phyloP scores from a whole-genome alignment of 2,329 filamentous ascomycete species.

The Aspergillus pseudotamarii region DNA sequence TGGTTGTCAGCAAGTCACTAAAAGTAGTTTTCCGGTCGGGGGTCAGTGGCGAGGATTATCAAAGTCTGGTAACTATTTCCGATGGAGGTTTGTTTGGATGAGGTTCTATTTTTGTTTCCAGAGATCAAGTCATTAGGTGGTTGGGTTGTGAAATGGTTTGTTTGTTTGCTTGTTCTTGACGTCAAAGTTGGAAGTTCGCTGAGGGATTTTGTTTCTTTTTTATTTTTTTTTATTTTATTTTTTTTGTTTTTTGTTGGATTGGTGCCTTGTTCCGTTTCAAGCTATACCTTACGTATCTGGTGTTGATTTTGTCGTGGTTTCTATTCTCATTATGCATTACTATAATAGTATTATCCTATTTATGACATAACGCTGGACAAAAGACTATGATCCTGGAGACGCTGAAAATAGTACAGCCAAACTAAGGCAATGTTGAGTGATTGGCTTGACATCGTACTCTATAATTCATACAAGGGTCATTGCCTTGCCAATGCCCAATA shows the following conservation, averaged over 20 bases:
- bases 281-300: neutral
- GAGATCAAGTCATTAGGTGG: neutral
- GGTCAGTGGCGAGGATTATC: neutral
- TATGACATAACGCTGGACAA: neutral
- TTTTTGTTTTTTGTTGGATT: no score
- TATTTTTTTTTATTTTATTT: no score
- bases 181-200: neutral
- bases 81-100: neutral
- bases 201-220: no score
- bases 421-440: neutral
- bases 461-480: neutral
- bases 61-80: neutral
- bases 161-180: neutral
- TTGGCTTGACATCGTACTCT: neutral
- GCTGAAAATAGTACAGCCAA: neutral
- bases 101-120: no score
- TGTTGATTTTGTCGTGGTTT: neutral
- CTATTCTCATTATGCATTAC: neutral
- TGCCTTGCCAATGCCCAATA: slow-evolving; percentile 1
- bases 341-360: neutral
- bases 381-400: neutral
- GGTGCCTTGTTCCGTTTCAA: no score
- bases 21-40: no score
- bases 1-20: neutral
- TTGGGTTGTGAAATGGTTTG: neutral